Evolutionary conservation across 768 basidiomycete genomes (phyloP).

Genomic region (Tricholoma matsutake): DNA sequence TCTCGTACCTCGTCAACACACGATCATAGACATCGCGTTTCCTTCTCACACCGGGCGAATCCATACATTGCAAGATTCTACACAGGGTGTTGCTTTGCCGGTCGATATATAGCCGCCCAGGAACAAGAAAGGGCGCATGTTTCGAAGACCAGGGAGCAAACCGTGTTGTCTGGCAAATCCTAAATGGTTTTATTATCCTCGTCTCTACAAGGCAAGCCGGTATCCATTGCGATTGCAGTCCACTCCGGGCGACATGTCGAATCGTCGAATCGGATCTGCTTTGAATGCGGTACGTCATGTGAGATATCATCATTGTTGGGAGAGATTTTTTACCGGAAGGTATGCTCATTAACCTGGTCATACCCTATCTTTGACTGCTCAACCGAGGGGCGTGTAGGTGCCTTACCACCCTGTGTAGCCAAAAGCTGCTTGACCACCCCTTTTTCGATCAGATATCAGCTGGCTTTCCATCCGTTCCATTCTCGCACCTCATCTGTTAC

Average conservation of each 20-base stretch:
- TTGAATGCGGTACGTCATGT: neutral
- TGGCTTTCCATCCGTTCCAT: neutral
- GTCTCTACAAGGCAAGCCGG: neutral
- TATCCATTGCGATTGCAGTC: neutral
- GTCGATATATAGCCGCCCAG: neutral
- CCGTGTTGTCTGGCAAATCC: neutral
- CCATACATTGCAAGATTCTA: neutral
- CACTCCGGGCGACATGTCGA: neutral
- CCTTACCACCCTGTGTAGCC: neutral
- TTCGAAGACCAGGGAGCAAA: neutral
- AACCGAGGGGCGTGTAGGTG: neutral
- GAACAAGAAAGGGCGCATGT: neutral
- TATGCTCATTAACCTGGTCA: neutral
- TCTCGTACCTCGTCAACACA: slow-evolving; percentile 8
- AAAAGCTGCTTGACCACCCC: slow-evolving; percentile 6
- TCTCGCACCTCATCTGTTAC: neutral
- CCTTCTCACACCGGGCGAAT: slow-evolving; percentile 2
- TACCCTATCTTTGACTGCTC: no score
- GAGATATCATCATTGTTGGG: neutral
- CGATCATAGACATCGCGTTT: slow-evolving; percentile 10
- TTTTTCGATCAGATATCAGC: slow-evolving; percentile 1
- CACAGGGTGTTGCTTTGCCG: neutral
- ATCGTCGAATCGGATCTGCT: neutral
- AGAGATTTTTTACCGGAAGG: neutral
- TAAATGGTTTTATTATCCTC: neutral